phyloP scores from a whole-genome alignment of 1,284 basidiomycete genomes.

The Pseudozyma tsukubaensis region DNA sequence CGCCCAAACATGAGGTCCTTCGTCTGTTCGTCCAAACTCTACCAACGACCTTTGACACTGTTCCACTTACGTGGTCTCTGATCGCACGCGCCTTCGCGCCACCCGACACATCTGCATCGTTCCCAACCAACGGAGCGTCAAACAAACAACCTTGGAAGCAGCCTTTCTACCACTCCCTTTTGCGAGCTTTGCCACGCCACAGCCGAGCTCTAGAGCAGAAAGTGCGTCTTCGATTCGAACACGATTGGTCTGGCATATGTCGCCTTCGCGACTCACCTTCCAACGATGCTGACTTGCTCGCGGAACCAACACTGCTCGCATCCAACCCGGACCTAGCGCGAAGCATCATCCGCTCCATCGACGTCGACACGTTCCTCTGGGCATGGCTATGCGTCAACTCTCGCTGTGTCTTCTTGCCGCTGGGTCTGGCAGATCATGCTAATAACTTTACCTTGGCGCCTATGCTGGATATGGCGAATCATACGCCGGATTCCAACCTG shows the following conservation, averaged over 20 bases:
- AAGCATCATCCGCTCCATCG: constrained; percentile 7
- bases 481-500: constrained; percentile 43
- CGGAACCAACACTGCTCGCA: constrained; percentile 15
- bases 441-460: constrained; percentile 66
- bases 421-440: constrained; percentile 48
- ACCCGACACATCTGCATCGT: no score
- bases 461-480: constrained; percentile 67
- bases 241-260: constrained; percentile 39
- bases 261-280: constrained; percentile 8
- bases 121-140: no score
- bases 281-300: constrained; percentile 12
- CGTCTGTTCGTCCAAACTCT: constrained; percentile 45
- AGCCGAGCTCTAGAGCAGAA: constrained; percentile 16
- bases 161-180: constrained; percentile 18
- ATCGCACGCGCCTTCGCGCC: constrained; percentile 1
- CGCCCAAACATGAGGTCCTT: constrained; percentile 21
- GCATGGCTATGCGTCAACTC: constrained; percentile 64
- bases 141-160: constrained; percentile 1
- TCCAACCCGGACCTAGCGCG: constrained; percentile 12
- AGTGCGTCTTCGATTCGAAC: constrained; percentile 43
- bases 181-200: constrained; percentile 38
- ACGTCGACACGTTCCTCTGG: constrained; percentile 39
- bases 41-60: constrained; percentile 44
- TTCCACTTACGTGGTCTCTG: constrained; percentile 50
- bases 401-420: constrained; percentile 61